A percentile compares a stretch with the other conserved stretches of the same genome.
Evolutionary conservation across 371 early-diverging fungal species (phyloP).

Genomic region (Haplosporangium sp.): DNA sequence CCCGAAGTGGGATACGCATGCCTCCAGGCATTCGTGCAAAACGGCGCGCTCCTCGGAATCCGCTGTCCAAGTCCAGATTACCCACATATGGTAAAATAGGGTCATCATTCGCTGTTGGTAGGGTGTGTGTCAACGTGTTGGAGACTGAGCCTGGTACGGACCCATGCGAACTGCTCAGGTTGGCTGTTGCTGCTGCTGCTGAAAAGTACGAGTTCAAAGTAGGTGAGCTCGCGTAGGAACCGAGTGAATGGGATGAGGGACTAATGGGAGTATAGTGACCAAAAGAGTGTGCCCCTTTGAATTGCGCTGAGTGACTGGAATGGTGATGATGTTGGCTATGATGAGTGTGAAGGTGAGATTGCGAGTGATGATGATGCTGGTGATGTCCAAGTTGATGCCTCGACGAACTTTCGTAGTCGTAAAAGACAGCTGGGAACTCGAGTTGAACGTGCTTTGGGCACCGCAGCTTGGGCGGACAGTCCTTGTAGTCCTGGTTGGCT

Average conservation of each 20-base stretch:
- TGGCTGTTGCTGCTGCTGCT: slow-evolving; percentile 1
- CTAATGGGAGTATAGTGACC: slow-evolving; percentile 16
- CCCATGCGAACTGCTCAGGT: slow-evolving; percentile 11
- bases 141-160: slow-evolving; percentile 7
- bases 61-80: slow-evolving; percentile 66
- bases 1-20: slow-evolving; percentile 78
- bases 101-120: slow-evolving; percentile 55
- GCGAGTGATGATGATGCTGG: slow-evolving; percentile 12
- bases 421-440: slow-evolving; percentile 82
- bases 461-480: slow-evolving; percentile 70
- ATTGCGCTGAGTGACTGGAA: slow-evolving; percentile 5
- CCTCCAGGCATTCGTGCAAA: slow-evolving; percentile 63
- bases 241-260: slow-evolving; percentile 19
- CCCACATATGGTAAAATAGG: slow-evolving; percentile 75
- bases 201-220: slow-evolving; percentile 14
- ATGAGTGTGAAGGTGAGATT: slow-evolving; percentile 7
- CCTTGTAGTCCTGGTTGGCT: slow-evolving; percentile 63
- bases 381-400: slow-evolving; percentile 10
- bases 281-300: slow-evolving; percentile 10
- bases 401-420: slow-evolving; percentile 62
- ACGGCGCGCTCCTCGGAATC: slow-evolving; percentile 54
- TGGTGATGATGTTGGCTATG: slow-evolving; percentile 16
- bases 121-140: slow-evolving; percentile 29
- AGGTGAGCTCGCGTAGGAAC: slow-evolving; percentile 35
- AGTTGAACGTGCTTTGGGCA: slow-evolving; percentile 78